Evolutionary conservation across 2,329 filamentous ascomycete genomes (phyloP).

Genomic region (Aspergillus sp.): DNA sequence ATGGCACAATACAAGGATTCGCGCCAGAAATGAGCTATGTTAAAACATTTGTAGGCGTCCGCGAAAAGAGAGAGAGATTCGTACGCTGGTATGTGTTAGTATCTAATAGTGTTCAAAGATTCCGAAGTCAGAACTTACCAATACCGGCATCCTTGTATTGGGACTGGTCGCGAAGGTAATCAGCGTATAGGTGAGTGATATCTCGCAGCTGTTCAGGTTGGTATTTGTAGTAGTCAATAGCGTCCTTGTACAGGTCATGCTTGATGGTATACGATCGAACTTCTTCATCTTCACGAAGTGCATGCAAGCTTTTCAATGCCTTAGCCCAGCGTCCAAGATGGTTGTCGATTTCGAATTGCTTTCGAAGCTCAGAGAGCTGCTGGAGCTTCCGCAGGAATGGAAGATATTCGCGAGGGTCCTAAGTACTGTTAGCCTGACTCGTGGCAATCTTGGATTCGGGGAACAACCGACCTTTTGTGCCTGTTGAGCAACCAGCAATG

Average conservation of each 20-base stretch:
- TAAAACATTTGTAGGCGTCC: constrained; percentile 74
- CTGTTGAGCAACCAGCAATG: constrained; percentile 85
- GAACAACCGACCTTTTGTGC: constrained; percentile 60
- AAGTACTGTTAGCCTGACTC: constrained; percentile 7
- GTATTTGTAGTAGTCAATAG: constrained; percentile 77
- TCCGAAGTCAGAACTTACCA: constrained; percentile 22
- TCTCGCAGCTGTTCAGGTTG: constrained; percentile 56
- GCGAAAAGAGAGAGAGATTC: constrained; percentile 71
- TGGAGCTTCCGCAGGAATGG: constrained; percentile 88
- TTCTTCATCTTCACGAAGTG: constrained; percentile 67
- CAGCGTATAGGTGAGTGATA: constrained; percentile 71
- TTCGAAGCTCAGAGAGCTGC: constrained; percentile 59
- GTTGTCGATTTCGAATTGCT: constrained; percentile 80
- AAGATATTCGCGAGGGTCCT: constrained; percentile 86
- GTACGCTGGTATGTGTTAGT: constrained; percentile 48
- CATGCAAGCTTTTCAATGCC: constrained; percentile 68
- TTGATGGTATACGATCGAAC: constrained; percentile 68
- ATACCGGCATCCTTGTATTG: constrained; percentile 79
- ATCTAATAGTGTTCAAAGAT: background rate
- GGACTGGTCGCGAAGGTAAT: constrained; percentile 65
- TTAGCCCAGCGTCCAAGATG: constrained; percentile 69
- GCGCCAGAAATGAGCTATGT: constrained; percentile 78
- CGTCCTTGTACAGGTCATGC: constrained; percentile 68
- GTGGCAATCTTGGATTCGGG: background rate
- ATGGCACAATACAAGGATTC: constrained; percentile 77